Base-by-base conservation (phyloP, 805 yeast genomes). In the Zygoascus bituminiphila region DNA sequence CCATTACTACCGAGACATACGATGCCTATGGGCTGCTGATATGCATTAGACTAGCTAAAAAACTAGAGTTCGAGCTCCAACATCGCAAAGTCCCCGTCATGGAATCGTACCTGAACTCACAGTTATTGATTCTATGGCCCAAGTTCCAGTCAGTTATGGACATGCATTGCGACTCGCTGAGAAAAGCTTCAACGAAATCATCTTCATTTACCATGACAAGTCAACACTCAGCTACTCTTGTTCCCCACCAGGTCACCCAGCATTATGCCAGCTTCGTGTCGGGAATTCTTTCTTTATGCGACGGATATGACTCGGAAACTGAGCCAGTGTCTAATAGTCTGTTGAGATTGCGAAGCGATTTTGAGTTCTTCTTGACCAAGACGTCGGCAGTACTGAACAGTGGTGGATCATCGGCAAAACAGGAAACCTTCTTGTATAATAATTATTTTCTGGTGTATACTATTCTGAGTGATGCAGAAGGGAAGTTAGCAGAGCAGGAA, bases 1-100 rank as follows among this genome's bases (percentile, higher is more conserved):
- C 54, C 49, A 51, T 74, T 51, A 48, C 65, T 57, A 45, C 62
- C 60, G 29, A 50, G 45, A 22, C 67, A 42, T 81, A 71, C 59
- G 98, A 93, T 62, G 76, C 81, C 1, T 85, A 81, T 63, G 96
- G 96, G 0, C 70, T 88, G 1, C 67, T 93, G 42, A 72, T 88
- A 5, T 77, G 84, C 57, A 85, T 91, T 25, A 71, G 95, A 45
- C 64, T 88, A 25, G 71, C 81, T 1, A 89, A 86, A 53, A 72
- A 74, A 3, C 64, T 85, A 48, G 84, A 78, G 52, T 74, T 75
- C 47, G 82, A 79, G 53, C 67, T 84, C 21, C 89, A 84, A 59
- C 82, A 77, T 52, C 73, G 85, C 50, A 76, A 76, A 49, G 78
- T 84, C 2, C 89, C 94, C 0, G 79, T 79, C 4, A 67, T 81